Conservation (phyloP, 73 alveolate genomes). For the Tetrahymena borealis region DNA sequence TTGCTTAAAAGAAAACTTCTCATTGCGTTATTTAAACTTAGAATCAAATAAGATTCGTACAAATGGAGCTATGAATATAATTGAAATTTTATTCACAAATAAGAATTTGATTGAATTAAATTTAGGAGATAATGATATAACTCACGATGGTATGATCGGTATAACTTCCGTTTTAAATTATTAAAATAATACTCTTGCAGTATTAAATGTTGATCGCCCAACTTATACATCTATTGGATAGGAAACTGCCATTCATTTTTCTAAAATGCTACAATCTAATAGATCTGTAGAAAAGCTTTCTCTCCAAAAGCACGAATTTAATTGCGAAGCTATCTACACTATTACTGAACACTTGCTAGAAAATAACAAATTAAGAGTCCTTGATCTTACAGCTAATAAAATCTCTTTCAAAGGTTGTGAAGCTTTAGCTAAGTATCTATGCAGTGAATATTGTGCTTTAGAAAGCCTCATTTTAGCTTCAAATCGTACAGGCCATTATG, state of each 20-base stretch:
- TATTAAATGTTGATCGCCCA: slow-evolving; percentile 94
- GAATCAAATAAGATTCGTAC: slow-evolving; percentile 83
- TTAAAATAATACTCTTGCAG: slow-evolving; percentile 85
- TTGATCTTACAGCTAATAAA: slow-evolving; percentile 93
- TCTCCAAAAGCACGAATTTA: slow-evolving; percentile 75
- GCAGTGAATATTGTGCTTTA: slow-evolving; percentile 77
- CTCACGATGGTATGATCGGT: slow-evolving; percentile 95
- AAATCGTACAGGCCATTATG: slow-evolving; percentile 90
- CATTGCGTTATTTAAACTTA: slow-evolving; percentile 77
- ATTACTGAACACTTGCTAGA: slow-evolving; percentile 86
- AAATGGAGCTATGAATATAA: slow-evolving; percentile 89
- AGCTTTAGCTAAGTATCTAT: slow-evolving; percentile 85
- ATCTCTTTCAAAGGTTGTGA: slow-evolving; percentile 94
- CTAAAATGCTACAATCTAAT: slow-evolving; percentile 90
- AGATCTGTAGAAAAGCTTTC: slow-evolving; percentile 85
- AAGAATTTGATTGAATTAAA: slow-evolving; percentile 73
- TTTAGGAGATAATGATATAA: slow-evolving; percentile 90
- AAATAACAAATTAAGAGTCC: slow-evolving; percentile 83
- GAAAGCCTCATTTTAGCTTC: slow-evolving; percentile 85
- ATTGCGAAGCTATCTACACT: slow-evolving; percentile 90
- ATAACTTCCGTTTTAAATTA: slow-evolving; percentile 80
- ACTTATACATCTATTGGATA: slow-evolving; percentile 87
- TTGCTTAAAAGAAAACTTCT: slow-evolving; percentile 66
- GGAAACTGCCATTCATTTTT: slow-evolving; percentile 92
- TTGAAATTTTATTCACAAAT: slow-evolving; percentile 82